phyloP scores from a whole-genome alignment of 306 rosid genomes.

The Neltuma alba region DNA sequence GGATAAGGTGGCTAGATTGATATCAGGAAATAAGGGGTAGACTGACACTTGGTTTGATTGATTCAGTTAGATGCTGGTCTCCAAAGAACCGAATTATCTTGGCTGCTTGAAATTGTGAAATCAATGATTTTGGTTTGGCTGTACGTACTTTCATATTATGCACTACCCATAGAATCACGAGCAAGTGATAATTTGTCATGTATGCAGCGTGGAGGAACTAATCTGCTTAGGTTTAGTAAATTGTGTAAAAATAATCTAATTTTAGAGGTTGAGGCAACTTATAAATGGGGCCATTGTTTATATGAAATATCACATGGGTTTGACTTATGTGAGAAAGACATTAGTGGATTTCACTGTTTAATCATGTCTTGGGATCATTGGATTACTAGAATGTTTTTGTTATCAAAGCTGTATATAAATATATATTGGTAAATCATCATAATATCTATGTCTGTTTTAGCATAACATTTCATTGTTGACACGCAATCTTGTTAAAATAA shows the following conservation, averaged over 20 bases:
- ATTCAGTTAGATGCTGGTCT: background rate
- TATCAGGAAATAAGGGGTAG: background rate
- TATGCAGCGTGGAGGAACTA: too few species aligned
- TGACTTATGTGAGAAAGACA: background rate
- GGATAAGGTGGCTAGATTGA: background rate
- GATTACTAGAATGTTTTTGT: constrained; percentile 1
- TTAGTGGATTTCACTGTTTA: background rate
- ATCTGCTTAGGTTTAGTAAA: too few species aligned
- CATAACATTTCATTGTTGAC: background rate
- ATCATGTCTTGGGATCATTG: constrained; percentile 3
- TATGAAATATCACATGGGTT: too few species aligned
- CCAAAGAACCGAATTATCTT: too few species aligned
- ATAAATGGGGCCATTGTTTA: background rate
- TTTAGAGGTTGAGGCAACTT: background rate
- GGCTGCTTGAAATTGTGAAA: too few species aligned
- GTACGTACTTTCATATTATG: constrained; percentile 1
- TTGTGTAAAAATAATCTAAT: background rate
- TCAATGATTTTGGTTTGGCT: background rate
- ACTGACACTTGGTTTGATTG: background rate
- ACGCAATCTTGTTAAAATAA: constrained; percentile 28
- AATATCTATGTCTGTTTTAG: constrained; percentile 12
- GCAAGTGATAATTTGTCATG: background rate
- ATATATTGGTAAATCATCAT: background rate
- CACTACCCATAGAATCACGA: background rate
- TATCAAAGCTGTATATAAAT: background rate